These are phyloP conservation scores for Carex littledalei DNA, from an alignment of 176 grass and related monocot genomes.

Conservation along the genomic window DNA sequence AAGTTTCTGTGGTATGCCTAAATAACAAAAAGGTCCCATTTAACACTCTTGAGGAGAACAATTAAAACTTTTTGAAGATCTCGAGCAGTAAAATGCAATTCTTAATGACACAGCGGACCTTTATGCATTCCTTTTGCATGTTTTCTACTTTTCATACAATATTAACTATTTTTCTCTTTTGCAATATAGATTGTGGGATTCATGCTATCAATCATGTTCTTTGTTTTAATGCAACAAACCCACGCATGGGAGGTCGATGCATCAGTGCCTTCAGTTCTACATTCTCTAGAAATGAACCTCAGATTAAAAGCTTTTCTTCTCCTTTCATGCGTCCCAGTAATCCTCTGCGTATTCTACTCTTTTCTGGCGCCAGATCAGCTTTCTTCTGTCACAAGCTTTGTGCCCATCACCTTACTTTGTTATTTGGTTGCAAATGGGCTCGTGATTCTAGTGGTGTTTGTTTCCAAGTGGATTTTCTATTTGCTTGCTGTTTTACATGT, in stretches of 20 bases:
- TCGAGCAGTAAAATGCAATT: background rate
- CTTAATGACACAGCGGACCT: background rate
- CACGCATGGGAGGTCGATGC: conserved; percentile 80
- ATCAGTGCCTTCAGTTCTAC: conserved; percentile 76
- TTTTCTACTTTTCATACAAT: background rate
- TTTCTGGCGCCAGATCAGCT: conserved; percentile 34
- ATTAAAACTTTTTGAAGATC: background rate
- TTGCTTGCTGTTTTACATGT: conserved; percentile 57
- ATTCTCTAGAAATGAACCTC: conserved; percentile 73
- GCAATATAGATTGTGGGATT: conserved; percentile 69
- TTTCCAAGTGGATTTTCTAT: conserved; percentile 67
- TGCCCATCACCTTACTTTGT: conserved; percentile 53
- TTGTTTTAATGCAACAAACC: conserved; percentile 78
- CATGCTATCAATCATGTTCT: conserved; percentile 73
- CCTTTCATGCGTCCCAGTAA: conserved; percentile 50
- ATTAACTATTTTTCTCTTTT: conserved; percentile 4
- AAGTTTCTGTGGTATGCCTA: background rate
- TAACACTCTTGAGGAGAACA: background rate
- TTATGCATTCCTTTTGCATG: background rate
- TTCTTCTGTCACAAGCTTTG: conserved; percentile 54
- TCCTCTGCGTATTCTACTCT: conserved; percentile 46
- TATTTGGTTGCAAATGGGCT: conserved; percentile 86
- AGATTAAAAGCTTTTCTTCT: conserved; percentile 54
- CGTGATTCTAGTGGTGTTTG: conserved; percentile 60
- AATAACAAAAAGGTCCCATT: background rate